Evolutionary conservation across 345 rosid genomes (phyloP).

Genomic region (Euphorbia lathyris): DNA sequence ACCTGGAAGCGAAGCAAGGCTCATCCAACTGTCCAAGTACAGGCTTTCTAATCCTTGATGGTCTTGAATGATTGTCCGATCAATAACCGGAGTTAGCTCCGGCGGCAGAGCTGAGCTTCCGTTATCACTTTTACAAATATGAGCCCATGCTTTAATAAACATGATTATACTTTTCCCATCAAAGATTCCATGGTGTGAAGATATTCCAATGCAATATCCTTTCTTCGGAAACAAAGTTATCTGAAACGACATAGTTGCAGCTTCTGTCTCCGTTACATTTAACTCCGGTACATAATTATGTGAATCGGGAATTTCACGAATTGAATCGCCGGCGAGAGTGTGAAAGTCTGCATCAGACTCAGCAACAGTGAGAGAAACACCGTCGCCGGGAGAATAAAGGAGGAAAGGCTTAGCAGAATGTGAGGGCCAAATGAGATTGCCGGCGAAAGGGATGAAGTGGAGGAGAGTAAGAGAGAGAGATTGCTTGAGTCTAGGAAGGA

Average conservation of each 20-base stretch:
- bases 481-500: constrained; percentile 5
- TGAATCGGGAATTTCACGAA: constrained; percentile 23
- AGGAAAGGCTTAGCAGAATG: constrained; percentile 9
- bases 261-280: constrained; percentile 16
- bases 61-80: constrained; percentile 26
- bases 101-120: not conserved
- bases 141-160: constrained; percentile 16
- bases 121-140: not conserved
- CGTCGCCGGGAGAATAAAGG: constrained; percentile 6
- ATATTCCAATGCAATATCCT: constrained; percentile 13
- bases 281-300: constrained; percentile 33
- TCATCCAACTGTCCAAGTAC: constrained; percentile 4
- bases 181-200: constrained; percentile 12
- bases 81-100: constrained; percentile 24
- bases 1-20: not conserved
- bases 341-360: constrained; percentile 4
- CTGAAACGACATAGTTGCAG: constrained; percentile 4
- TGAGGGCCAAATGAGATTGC: constrained; percentile 12
- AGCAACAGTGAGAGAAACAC: not conserved
- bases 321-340: constrained; percentile 21
- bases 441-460: constrained; percentile 19
- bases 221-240: constrained; percentile 17
- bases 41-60: constrained; percentile 5
- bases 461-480: constrained; percentile 17
- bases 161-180: constrained; percentile 12